These are phyloP conservation scores for Chamaecrista fasciculata DNA, from an alignment of 306 rosid species.

Conservation along the genomic window DNA sequence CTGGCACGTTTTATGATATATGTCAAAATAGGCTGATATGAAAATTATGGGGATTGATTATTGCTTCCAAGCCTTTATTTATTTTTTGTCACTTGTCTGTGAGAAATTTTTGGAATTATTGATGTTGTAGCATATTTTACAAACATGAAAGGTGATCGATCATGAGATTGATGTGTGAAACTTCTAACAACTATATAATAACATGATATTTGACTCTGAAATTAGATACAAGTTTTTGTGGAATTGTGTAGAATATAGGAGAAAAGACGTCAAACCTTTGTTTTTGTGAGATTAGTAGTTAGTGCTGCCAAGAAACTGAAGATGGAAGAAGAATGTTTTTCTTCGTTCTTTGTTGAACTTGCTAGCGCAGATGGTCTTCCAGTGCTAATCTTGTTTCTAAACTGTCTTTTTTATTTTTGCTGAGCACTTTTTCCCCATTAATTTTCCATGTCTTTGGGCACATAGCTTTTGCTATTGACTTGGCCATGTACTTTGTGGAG, in stretches of 20 bases:
- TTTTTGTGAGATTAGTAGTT: background rate
- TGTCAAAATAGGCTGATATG: background rate
- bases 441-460: background rate
- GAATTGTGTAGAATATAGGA: background rate
- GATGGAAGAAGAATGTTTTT: background rate
- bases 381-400: background rate
- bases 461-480: background rate
- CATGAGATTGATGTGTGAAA: background rate
- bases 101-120: background rate
- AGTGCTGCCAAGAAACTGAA: slow-evolving; percentile 7
- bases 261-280: background rate
- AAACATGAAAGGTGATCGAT: background rate
- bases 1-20: background rate
- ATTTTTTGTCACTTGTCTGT: background rate
- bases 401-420: background rate
- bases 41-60: background rate
- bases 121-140: background rate
- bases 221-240: background rate
- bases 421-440: background rate
- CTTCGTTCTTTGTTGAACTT: background rate
- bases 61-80: background rate
- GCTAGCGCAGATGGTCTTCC: background rate
- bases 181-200: background rate
- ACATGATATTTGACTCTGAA: background rate
- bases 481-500: background rate